phyloP scores from a whole-genome alignment of 805 yeast species.

The Monosporozyma solicola region DNA sequence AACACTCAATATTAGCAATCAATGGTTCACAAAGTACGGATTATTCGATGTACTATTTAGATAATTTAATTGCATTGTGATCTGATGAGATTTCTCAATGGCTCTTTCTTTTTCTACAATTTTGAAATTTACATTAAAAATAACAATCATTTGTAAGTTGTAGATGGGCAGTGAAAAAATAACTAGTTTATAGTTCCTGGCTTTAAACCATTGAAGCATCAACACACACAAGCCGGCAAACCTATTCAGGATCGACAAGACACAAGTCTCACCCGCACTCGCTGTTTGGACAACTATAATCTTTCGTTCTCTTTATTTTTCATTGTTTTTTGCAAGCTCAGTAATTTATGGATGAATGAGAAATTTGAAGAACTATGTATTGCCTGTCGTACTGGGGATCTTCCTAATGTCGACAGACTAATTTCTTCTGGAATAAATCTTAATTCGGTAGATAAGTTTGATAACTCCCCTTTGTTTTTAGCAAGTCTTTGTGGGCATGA shows the following conservation, averaged over 20 bases:
- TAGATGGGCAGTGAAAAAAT: background rate
- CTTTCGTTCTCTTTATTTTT: background rate
- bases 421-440: constrained; percentile 43
- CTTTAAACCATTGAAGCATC: background rate
- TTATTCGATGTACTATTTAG: no score
- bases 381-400: constrained; percentile 65
- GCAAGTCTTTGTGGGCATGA: constrained; percentile 72
- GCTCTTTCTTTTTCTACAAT: background rate
- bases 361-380: constrained; percentile 43
- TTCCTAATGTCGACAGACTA: constrained; percentile 50
- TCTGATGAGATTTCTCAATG: background rate
- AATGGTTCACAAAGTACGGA: no score
- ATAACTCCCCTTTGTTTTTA: constrained; percentile 64
- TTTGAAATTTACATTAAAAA: background rate
- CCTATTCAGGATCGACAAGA: background rate
- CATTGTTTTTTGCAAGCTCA: background rate
- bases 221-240: background rate
- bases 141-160: background rate
- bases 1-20: no score
- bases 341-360: constrained; percentile 9
- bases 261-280: background rate
- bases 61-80: background rate
- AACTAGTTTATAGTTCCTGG: background rate
- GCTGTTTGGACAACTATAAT: background rate
- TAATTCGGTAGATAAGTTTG: constrained; percentile 54